phyloP scores from a whole-genome alignment of 495 filamentous ascomycete genomes.

The Arthonia radiata region DNA sequence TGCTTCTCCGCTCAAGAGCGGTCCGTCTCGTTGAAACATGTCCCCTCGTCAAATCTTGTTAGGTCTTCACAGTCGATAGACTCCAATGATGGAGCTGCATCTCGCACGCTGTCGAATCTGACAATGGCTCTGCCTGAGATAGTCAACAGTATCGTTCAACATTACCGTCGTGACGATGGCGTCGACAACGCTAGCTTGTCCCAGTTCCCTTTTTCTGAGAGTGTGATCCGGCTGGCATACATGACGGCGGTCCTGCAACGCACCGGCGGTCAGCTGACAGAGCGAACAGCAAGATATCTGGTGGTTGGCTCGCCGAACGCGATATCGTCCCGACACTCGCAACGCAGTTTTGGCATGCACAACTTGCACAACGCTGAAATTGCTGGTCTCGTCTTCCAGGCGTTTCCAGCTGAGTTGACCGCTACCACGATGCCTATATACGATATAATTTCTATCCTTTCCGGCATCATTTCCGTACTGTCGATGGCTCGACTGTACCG shows the following conservation, averaged over 20 bases:
- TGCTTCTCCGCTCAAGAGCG: slow-evolving; percentile 8
- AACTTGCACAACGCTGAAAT: slow-evolving; percentile 37
- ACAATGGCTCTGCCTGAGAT: slow-evolving; percentile 43
- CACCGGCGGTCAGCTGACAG: slow-evolving; percentile 39
- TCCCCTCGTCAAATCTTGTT: slow-evolving; percentile 22
- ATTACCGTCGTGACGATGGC: slow-evolving; percentile 51
- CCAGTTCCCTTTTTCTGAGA: slow-evolving; percentile 57
- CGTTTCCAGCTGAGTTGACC: slow-evolving; percentile 39
- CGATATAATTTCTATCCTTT: slow-evolving; percentile 52
- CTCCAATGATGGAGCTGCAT: slow-evolving; percentile 19
- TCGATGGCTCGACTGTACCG: slow-evolving; percentile 50
- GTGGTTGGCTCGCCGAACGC: slow-evolving; percentile 28
- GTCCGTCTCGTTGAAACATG: background rate
- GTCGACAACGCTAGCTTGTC: slow-evolving; percentile 64
- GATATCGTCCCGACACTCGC: slow-evolving; percentile 17
- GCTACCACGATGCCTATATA: no score
- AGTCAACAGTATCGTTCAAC: slow-evolving; percentile 54
- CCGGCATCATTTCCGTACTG: slow-evolving; percentile 65
- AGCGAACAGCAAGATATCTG: slow-evolving; percentile 39
- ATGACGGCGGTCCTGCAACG: slow-evolving; percentile 46
- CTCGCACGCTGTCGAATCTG: slow-evolving; percentile 29
- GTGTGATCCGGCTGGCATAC: slow-evolving; percentile 53
- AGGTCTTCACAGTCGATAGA: slow-evolving; percentile 14
- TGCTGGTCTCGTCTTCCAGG: slow-evolving; percentile 40
- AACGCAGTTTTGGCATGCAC: slow-evolving; percentile 18